Evolutionary conservation across 441 rosid genomes (phyloP), one percentile per base, ranked within the genome.

Genomic region (Populus trichocarpa): DNA sequence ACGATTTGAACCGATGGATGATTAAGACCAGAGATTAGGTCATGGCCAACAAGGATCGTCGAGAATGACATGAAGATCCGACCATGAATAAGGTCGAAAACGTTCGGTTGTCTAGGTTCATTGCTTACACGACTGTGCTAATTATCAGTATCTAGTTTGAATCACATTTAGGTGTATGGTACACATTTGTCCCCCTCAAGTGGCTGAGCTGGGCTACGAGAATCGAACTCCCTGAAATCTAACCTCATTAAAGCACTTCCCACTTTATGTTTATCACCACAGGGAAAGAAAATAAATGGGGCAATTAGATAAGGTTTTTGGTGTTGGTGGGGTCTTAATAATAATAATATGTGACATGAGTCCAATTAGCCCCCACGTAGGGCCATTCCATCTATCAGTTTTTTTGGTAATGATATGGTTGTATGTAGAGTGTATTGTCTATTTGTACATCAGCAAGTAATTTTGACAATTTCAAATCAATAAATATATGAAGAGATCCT

Each of bases 351-450:
- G 84, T 84, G 87, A 84, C 78, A 79, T 59, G 78, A 78, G 70
- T 80, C 82, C 76, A 75, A 65, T 81, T 68, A 61, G 79, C 70
- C 88, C 91, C 88, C 86, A 83, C 89, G 3, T n/a, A 42, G 80
- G 81, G 32, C 75, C 77, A 70, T 75, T 46, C 50, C 78, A 77
- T 85, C 76, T 85, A 80, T 84, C 79, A 84, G 81, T 77, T 72
- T 77, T 46, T 38, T 46, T 14, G 4, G 18, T 46, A 46, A 46
- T 46, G 4, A 14, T 40, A 46, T 46, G 57, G 57, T 5, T 14
- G 2, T 14, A 14, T 46, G 20, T 4, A 46, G 57, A 46, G 57
- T 12, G 20, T 46, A 46, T 14, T 46, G 57, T 13, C 57, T 46
- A 14, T 46, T 3, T 40, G 50, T 40, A 12, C 50, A 40, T 12